These are phyloP conservation scores for Epichloe hybrida DNA, from an alignment of 2,329 filamentous ascomycete genomes.

Conservation along the genomic window DNA sequence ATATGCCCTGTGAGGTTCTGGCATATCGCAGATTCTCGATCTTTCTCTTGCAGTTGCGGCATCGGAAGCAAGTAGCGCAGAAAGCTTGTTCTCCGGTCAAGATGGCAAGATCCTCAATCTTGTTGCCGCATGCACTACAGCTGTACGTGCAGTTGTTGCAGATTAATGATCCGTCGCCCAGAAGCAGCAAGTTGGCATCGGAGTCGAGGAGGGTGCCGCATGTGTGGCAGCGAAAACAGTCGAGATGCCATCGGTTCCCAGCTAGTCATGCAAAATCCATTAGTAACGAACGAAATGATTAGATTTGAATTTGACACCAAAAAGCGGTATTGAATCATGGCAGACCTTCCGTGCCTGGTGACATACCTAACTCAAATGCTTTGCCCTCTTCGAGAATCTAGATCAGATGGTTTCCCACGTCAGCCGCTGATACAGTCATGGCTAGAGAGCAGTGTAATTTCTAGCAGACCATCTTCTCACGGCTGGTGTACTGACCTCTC, in stretches of 20 bases:
- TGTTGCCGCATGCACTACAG: conserved; percentile 90
- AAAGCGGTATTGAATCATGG: too few species aligned
- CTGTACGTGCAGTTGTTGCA: conserved; percentile 99
- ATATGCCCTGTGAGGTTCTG: conserved; percentile 93
- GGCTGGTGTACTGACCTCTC: conserved; percentile 47
- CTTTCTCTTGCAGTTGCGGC: conserved; percentile 95
- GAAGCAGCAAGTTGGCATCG: conserved; percentile 89
- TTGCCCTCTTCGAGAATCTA: conserved; percentile 97
- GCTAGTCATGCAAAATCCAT: conserved; percentile 36
- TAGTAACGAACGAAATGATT: conserved; percentile 7
- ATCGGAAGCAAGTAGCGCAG: conserved; percentile 92
- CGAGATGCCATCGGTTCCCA: conserved; percentile 94
- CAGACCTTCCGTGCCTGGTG: neutral
- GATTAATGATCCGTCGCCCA: conserved; percentile 94
- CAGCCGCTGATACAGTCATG: neutral
- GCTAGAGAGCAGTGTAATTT: neutral
- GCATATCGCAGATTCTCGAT: conserved; percentile 98
- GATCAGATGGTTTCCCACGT: conserved; percentile 5
- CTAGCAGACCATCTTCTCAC: neutral
- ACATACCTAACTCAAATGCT: conserved; percentile 86
- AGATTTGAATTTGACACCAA: too few species aligned
- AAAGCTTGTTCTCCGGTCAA: conserved; percentile 96
- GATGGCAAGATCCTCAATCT: conserved; percentile 96
- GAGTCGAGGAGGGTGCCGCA: conserved; percentile 94
- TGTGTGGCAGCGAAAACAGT: conserved; percentile 96